phyloP scores from a whole-genome alignment of 345 rosid species.

The Salix purpurea region DNA sequence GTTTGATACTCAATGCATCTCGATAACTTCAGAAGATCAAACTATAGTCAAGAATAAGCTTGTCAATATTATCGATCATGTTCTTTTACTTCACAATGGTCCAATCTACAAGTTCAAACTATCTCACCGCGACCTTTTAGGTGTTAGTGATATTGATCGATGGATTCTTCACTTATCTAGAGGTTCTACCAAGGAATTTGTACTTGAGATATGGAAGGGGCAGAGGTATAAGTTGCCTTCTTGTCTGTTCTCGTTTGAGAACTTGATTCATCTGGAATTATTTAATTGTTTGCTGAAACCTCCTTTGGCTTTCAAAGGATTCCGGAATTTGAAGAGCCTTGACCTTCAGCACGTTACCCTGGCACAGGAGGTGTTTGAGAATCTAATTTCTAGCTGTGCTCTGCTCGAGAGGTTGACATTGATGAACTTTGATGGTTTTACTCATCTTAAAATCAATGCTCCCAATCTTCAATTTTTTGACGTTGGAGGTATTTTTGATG shows the following conservation, averaged over 20 bases:
- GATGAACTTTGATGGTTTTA: slow-evolving; percentile 61
- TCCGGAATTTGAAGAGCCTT: slow-evolving; percentile 57
- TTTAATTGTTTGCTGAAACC: slow-evolving; percentile 63
- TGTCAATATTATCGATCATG: slow-evolving; percentile 52
- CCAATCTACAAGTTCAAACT: slow-evolving; percentile 59
- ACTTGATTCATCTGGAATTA: slow-evolving; percentile 56
- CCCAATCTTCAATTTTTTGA: slow-evolving; percentile 65
- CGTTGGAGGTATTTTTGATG: slow-evolving; percentile 54
- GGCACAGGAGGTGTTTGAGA: slow-evolving; percentile 51
- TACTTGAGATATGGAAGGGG: slow-evolving; percentile 76
- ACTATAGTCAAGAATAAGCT: slow-evolving; percentile 40
- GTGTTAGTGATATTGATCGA: slow-evolving; percentile 56
- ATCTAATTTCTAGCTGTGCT: slow-evolving; percentile 48
- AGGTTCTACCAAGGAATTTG: slow-evolving; percentile 47
- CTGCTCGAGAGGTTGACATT: slow-evolving; percentile 57
- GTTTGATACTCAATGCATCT: slow-evolving; percentile 48
- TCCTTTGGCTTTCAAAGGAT: slow-evolving; percentile 51
- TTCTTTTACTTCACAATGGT: slow-evolving; percentile 60
- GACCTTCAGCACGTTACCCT: slow-evolving; percentile 67
- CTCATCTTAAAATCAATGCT: slow-evolving; percentile 51
- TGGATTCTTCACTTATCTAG: slow-evolving; percentile 73
- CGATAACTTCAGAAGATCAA: slow-evolving; percentile 47
- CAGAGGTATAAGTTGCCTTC: slow-evolving; percentile 60
- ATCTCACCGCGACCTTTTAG: slow-evolving; percentile 63
- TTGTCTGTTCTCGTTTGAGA: slow-evolving; percentile 44